Percentiles rank a stretch among this genome's conserved stretches.
Conservation (phyloP, 1,139 yeast genomes). For the Sugiyamaella xylanicola region DNA sequence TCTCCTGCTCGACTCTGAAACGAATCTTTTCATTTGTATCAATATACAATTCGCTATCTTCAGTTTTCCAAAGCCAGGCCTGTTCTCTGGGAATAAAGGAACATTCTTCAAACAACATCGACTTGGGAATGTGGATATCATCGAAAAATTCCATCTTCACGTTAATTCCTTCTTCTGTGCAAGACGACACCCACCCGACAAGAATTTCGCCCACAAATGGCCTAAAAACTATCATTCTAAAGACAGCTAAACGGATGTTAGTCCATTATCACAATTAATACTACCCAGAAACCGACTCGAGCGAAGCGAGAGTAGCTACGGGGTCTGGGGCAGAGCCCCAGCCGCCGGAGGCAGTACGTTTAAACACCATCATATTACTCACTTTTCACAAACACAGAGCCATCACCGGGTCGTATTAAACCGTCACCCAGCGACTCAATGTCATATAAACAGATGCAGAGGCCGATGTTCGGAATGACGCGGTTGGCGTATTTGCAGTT, state of each 20-base stretch:
- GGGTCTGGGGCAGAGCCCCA: background rate
- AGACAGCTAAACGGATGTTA: slow-evolving; percentile 48
- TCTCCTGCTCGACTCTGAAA: slow-evolving; percentile 86
- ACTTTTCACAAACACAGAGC: slow-evolving; percentile 73
- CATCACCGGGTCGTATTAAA: slow-evolving; percentile 91
- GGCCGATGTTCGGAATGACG: slow-evolving; percentile 76
- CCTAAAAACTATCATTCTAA: slow-evolving; percentile 79
- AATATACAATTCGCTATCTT: slow-evolving; percentile 74
- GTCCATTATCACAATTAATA: background rate
- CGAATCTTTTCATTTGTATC: slow-evolving; percentile 90
- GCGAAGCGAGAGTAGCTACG: background rate
- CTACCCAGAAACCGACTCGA: background rate
- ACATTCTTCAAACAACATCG: slow-evolving; percentile 77
- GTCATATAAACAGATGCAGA: slow-evolving; percentile 85
- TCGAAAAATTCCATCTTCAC: slow-evolving; percentile 84
- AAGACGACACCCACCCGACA: slow-evolving; percentile 90
- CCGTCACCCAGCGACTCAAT: slow-evolving; percentile 81
- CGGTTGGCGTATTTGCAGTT: slow-evolving; percentile 82
- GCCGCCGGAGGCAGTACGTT: slow-evolving; percentile 1
- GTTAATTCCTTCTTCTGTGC: slow-evolving; percentile 83
- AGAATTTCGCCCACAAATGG: slow-evolving; percentile 95
- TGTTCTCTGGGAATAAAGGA: slow-evolving; percentile 63
- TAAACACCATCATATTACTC: slow-evolving; percentile 15
- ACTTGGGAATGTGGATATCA: slow-evolving; percentile 85
- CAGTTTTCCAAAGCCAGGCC: slow-evolving; percentile 89